phyloP scores from a whole-genome alignment of 1,284 basidiomycete genomes.

The Ceratobasidium sp. region DNA sequence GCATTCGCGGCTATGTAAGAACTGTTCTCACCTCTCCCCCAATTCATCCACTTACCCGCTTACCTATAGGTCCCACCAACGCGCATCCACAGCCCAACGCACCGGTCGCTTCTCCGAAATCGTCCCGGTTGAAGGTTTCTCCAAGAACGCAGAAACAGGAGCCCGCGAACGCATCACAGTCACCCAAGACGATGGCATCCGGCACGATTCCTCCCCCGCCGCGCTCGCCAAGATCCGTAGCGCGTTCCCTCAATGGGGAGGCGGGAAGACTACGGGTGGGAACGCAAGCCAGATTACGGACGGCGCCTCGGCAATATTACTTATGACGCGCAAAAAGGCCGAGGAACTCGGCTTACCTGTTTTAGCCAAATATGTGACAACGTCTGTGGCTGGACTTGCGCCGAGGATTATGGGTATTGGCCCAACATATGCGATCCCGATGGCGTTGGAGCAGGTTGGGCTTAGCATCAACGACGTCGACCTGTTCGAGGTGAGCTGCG shows the following conservation, averaged over 20 bases:
- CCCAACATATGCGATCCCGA: constrained; percentile 76
- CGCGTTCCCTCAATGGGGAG: constrained; percentile 91
- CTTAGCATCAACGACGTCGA: constrained; percentile 79
- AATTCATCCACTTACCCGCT: background rate
- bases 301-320: constrained; percentile 83
- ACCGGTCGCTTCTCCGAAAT: constrained; percentile 82
- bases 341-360: constrained; percentile 79
- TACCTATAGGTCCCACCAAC: constrained; percentile 68
- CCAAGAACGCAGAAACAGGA: constrained; percentile 56
- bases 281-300: constrained; percentile 90
- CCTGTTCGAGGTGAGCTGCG: constrained; percentile 72
- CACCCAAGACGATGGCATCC: constrained; percentile 81
- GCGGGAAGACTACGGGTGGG: constrained; percentile 82
- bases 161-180: constrained; percentile 68
- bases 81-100: constrained; percentile 72
- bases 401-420: constrained; percentile 89
- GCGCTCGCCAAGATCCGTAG: constrained; percentile 72
- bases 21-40: constrained; percentile 60
- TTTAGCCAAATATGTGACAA: constrained; percentile 82
- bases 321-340: constrained; percentile 89
- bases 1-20: constrained; percentile 71
- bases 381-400: constrained; percentile 74
- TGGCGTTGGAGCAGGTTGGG: constrained; percentile 71
- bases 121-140: constrained; percentile 70
- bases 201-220: constrained; percentile 77